Evolutionary conservation across 2,329 filamentous ascomycete genomes (phyloP), one percentile per base, ranked within the genome.

Genomic region (Blastomyces parvus): DNA sequence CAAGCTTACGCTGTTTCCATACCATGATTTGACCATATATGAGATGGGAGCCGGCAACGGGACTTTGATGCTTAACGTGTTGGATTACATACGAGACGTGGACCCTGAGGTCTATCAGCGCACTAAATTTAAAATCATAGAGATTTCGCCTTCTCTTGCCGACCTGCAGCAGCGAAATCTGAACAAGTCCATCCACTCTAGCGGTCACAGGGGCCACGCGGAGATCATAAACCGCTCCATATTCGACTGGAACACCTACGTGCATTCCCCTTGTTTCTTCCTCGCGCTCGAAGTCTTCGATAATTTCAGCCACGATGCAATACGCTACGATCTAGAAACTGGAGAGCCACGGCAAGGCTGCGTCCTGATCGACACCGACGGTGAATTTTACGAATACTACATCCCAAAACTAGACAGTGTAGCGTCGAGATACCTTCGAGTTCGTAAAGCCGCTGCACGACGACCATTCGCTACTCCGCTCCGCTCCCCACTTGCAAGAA

Each of bases 11-110:
- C 85, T 91, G 63, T 97, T 94, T 74, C 94, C 94, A 2, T 97
- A 97, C 80, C 88, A 97, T 77, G 94, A 99, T 77, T 84, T 99
- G 61, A 90, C 96, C 70, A 95, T 99, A 75, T 99, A 97, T 83
- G 94, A 99, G 76, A 96, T 99, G 89, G 94, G 94, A 61, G 94
- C 94, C 48, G 94, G 94, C 70, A 93, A 96, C 71, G 94, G 94
- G 66, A 99, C 95, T 0, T 84, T 99, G 73, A 99, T 99, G 94
- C 83, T 94, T 73, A 99, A 99, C 76, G 92, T 99, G 64, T 83
- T 99, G 66, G 93, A 99, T 80, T 96, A 95, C 76, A 96, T 99
- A 74, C 89, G 92, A 66, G 88, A 90, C 67, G 83, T 87, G 55
- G 90, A 97, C 70, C 91, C 92, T 0, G 89, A 92, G 67, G 93